Percentiles rank a stretch among this genome's conserved stretches.
phyloP scores from a whole-genome alignment of 2,329 filamentous ascomycete genomes.

The Myriosclerotinia duriaeana region DNA sequence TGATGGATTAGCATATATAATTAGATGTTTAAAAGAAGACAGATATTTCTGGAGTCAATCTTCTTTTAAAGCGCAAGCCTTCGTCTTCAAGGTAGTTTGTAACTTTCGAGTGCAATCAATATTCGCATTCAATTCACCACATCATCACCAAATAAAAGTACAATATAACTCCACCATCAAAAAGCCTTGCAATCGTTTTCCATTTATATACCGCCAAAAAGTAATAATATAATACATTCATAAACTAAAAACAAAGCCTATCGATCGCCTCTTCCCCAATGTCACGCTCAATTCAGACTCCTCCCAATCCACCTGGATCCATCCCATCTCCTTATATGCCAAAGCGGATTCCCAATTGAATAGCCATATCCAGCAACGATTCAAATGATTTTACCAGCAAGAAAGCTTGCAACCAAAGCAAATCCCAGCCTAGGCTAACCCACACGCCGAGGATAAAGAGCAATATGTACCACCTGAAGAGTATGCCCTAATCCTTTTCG shows the following conservation, averaged over 20 bases:
- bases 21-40: no score
- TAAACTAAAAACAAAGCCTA: background rate
- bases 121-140: background rate
- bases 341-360: conserved; percentile 20
- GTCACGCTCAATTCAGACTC: conserved; percentile 6
- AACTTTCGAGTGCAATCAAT: background rate
- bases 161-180: background rate
- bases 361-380: conserved; percentile 24
- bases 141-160: background rate
- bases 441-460: conserved; percentile 19
- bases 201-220: background rate
- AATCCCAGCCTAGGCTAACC: conserved; percentile 14
- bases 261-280: background rate
- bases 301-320: conserved; percentile 7
- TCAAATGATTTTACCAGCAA: conserved; percentile 7
- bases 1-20: no score
- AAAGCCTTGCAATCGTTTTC: background rate
- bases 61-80: no score
- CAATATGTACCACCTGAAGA: conserved; percentile 23
- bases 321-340: conserved; percentile 19
- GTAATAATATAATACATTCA: conserved; percentile 21
- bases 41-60: background rate
- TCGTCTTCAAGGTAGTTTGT: background rate
- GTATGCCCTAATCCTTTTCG: conserved; percentile 10
- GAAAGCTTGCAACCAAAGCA: conserved; percentile 15